These are phyloP conservation scores for Pyracantha coccinea DNA, from an alignment of 331 rosid genomes.

Conservation along the genomic window DNA sequence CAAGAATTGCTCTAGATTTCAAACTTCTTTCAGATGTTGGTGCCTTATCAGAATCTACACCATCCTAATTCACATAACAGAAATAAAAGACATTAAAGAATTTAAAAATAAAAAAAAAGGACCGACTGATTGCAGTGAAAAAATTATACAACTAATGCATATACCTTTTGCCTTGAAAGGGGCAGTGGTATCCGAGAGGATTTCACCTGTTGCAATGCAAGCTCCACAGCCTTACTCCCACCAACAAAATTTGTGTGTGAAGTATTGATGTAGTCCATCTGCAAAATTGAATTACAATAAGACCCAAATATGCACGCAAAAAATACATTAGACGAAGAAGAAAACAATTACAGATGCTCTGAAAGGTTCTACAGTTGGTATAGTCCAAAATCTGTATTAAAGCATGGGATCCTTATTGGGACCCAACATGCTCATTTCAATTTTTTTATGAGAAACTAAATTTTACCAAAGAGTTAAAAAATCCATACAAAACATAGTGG, in stretches of 20 bases:
- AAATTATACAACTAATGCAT: not conserved
- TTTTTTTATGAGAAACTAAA: not conserved
- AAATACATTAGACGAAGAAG: not conserved
- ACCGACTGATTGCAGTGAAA: constrained; percentile 1
- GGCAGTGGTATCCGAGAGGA: constrained; percentile 49
- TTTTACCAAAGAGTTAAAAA: not conserved
- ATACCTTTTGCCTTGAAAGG: constrained; percentile 59
- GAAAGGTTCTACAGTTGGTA: not conserved
- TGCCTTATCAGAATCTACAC: constrained; percentile 60
- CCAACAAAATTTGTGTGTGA: constrained; percentile 98
- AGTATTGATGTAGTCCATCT: constrained; percentile 97
- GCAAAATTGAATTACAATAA: constrained; percentile 15
- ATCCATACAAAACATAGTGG: not conserved
- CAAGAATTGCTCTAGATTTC: constrained; percentile 54
- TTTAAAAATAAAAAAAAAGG: not conserved
- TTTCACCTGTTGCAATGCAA: constrained; percentile 59
- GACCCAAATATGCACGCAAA: not conserved
- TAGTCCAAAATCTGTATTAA: not conserved
- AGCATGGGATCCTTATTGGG: not conserved
- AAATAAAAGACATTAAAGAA: not conserved
- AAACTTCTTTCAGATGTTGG: constrained; percentile 58
- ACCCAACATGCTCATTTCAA: not conserved
- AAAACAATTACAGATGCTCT: not conserved
- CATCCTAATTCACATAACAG: constrained; percentile 45
- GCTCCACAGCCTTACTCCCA: constrained; percentile 84